phyloP scores from a whole-genome alignment of 306 rosid genomes.

The Cucurbita argyrosperma region DNA sequence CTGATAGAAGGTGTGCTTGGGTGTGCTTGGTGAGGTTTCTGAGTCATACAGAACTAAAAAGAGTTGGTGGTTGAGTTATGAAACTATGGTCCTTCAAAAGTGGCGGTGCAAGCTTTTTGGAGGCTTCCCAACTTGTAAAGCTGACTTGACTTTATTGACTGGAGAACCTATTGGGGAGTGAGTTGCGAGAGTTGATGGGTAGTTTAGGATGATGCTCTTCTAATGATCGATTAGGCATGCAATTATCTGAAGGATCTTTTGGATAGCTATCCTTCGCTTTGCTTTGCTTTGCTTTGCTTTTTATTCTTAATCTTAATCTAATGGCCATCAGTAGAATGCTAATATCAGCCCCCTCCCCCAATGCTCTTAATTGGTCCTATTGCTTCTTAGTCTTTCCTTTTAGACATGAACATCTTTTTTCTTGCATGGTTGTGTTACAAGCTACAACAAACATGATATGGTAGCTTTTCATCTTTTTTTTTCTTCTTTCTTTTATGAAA shows the following conservation, averaged over 20 bases:
- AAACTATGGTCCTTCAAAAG: slow-evolving; percentile 7
- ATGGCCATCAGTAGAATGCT: slow-evolving; percentile 32
- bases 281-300: slow-evolving; percentile 7
- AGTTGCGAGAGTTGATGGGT: slow-evolving; percentile 28
- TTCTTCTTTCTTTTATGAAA: neutral
- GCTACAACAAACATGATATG: too few relatives aligned
- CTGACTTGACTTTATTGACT: slow-evolving; percentile 65
- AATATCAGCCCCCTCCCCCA: neutral
- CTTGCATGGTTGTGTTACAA: neutral
- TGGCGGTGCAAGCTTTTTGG: slow-evolving; percentile 24
- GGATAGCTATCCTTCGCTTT: slow-evolving; percentile 20
- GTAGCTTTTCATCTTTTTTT: too few relatives aligned
- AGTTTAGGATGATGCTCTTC: slow-evolving; percentile 47
- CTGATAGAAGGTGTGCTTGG: slow-evolving; percentile 22
- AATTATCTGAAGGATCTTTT: slow-evolving; percentile 50
- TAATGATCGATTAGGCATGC: slow-evolving; percentile 33
- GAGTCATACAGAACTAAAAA: slow-evolving; percentile 27
- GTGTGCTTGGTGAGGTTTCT: slow-evolving; percentile 35
- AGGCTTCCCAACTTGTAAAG: slow-evolving; percentile 55
- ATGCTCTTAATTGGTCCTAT: neutral
- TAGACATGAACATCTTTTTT: neutral
- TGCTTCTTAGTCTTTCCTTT: neutral
- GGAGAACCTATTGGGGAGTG: slow-evolving; percentile 39
- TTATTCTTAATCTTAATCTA: slow-evolving; percentile 20
- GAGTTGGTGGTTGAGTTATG: slow-evolving; percentile 34